Conservation (phyloP, 192 early-diverging fungal species). For the Dispira simplex region DNA sequence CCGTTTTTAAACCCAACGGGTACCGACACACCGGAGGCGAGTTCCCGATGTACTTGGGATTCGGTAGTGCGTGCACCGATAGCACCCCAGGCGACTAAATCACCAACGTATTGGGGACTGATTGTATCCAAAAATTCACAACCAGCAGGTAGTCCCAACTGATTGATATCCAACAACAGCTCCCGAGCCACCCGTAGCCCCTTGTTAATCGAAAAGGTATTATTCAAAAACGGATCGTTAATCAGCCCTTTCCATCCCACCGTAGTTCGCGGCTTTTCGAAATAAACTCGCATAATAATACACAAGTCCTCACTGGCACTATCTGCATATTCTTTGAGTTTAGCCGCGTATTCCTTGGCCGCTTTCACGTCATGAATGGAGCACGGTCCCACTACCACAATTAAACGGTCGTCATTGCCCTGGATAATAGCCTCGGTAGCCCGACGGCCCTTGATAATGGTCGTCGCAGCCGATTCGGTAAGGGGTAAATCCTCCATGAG, state of each 20-base stretch:
- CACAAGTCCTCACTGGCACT: constrained; percentile 40
- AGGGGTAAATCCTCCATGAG: constrained; percentile 82
- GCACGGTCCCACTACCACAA: constrained; percentile 80
- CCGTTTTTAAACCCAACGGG: constrained; percentile 78
- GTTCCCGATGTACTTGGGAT: constrained; percentile 69
- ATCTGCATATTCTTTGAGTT: constrained; percentile 40
- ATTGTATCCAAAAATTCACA: constrained; percentile 71
- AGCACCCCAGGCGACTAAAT: constrained; percentile 61
- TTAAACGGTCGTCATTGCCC: constrained; percentile 55
- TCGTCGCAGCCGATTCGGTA: constrained; percentile 53
- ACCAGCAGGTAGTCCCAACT: constrained; percentile 58
- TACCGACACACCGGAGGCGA: constrained; percentile 63
- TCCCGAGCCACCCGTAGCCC: constrained; percentile 60
- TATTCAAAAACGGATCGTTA: constrained; percentile 60
- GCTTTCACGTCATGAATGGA: constrained; percentile 70
- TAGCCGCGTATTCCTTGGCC: constrained; percentile 58
- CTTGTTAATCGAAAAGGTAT: constrained; percentile 68
- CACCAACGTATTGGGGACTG: constrained; percentile 67
- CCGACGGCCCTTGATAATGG: constrained; percentile 50
- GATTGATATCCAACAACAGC: constrained; percentile 48
- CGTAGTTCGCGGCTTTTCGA: constrained; percentile 73
- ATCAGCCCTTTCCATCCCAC: constrained; percentile 94
- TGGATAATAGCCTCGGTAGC: constrained; percentile 47
- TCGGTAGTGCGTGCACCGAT: constrained; percentile 76
- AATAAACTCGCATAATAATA: constrained; percentile 75